Evolutionary conservation across 495 filamentous ascomycete species (phyloP), one percentile per base, ranked within the genome.

Genomic region (Acidomyces sp.): DNA sequence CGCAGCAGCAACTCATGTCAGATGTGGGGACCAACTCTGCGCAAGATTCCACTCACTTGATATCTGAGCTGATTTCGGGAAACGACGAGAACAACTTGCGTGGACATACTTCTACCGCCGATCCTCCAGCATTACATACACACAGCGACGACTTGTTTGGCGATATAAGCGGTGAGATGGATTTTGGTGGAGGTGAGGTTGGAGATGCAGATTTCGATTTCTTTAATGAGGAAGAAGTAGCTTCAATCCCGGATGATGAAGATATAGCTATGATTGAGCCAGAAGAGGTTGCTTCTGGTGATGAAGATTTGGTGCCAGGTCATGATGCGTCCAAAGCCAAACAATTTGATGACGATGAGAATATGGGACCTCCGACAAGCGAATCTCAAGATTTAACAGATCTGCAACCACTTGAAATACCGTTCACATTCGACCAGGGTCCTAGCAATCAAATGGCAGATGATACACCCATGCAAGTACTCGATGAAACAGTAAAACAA

Each of bases 201-300:
- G 87, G 83, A 1, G 86, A 94, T 43, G 78, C 76, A 2, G 86
- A 94, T 55, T 93, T 93, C 59, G 88, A 73, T 58, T 93, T 92
- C 54, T 93, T 94, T 42, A 84, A 93, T 53, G 73, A 78, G 30
- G 69, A 49, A 68, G 34, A 21, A 12, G 27, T 17, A 13, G 34
- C 16, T 21, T 10, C 31, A 7, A 15, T 7, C 6, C 31, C 18
- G 11, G 6, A 12, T 18, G 24, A 61, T 34, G 55, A 69, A 16
- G 64, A 62, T 17, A n/a, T n/a, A n/a, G n/a, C n/a, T n/a, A n/a
- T n/a, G n/a, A n/a, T n/a, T n/a, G 18, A 46, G 15, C 45, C 37
- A 6, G 44, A 41, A 9, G 50, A 49, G 32, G 9, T 21, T 12
- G 35, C 39, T 25, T 36, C 39, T 3, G 10, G 41, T 10, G 36